These are phyloP conservation scores for Clathrospora elynae DNA, from an alignment of 2,329 filamentous ascomycete genomes.

Conservation along the genomic window DNA sequence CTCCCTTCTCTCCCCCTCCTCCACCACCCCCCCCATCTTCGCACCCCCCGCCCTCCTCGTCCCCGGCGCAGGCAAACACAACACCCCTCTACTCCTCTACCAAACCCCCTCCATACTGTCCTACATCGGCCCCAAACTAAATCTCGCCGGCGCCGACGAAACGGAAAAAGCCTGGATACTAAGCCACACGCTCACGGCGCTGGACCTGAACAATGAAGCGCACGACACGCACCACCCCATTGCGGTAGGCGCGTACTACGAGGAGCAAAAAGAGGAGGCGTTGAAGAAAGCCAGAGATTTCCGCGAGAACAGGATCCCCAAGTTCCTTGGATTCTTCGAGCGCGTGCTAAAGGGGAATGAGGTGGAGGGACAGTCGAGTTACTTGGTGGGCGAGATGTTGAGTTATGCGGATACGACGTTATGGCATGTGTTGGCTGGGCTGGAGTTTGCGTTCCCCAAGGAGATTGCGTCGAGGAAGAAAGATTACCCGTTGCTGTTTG, in stretches of 20 bases:
- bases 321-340: constrained; percentile 74
- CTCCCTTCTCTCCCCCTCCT: constrained; percentile 54
- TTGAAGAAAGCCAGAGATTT: constrained; percentile 64
- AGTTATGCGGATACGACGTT: constrained; percentile 76
- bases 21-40: constrained; percentile 66
- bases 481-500: constrained; percentile 66
- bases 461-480: constrained; percentile 62
- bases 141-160: constrained; percentile 59
- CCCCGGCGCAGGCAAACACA: constrained; percentile 57
- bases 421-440: constrained; percentile 66
- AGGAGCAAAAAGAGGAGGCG: constrained; percentile 74
- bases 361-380: constrained; percentile 62
- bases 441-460: constrained; percentile 72
- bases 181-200: constrained; percentile 67
- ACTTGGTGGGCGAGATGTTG: constrained; percentile 67
- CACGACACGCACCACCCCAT: constrained; percentile 80
- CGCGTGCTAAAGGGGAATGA: constrained; percentile 64
- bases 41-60: constrained; percentile 69
- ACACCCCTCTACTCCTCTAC: constrained; percentile 62
- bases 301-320: constrained; percentile 67
- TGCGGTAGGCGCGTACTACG: constrained; percentile 65
- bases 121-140: constrained; percentile 68
- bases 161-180: constrained; percentile 64
- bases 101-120: constrained; percentile 76
- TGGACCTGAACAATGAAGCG: constrained; percentile 73